Evolutionary conservation across 2,329 filamentous ascomycete species (phyloP), one percentile per base, ranked within the genome.

Genomic region (Fusarium setosum): DNA sequence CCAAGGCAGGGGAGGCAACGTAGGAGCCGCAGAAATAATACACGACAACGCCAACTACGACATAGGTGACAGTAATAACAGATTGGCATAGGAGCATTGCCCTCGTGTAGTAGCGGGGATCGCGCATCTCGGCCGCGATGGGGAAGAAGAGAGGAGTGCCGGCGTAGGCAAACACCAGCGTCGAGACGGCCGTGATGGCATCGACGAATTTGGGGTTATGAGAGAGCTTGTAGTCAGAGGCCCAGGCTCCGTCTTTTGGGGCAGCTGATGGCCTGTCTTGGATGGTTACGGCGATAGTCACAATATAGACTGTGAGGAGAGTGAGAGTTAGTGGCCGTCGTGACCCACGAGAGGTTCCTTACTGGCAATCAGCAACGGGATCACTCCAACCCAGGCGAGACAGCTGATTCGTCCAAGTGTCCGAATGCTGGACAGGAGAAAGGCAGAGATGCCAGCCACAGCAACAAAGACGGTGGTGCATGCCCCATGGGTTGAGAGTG

Each of bases 241-340:
- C 15, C 42, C 42, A 47, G 24, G 11, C 15, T 4, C 42, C 26
- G 6, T 47, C 24, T 13, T 47, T 15, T 9, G 48, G 48, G 5
- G 48, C 48, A 34, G 24, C 50, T 1, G 41, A 37, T 10, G 50
- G 37, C 5, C 40, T 37, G 18, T 44, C 40, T 11, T 54, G 50
- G 10, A 54, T 40, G 79, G 77, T 74, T 54, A 83, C 53, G 68
- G 72, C 68, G 58, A 77, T 75, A 15, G 70, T 63, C 29, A 64
- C 64, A 6, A 73, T 77, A n/a, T n/a, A n/a, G n/a, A n/a, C n/a
- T n/a, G 9, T 26, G 24, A 26, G n/a, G n/a, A n/a, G n/a, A n/a
- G n/a, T n/a, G n/a, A n/a, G n/a, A n/a, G n/a, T n/a, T 26, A n/a
- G n/a, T n/a, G n/a, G n/a, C n/a, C n/a, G n/a, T n/a, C n/a, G n/a